phyloP scores from a whole-genome alignment of 1,284 basidiomycete species.

The Xerocomus cyaneibrunnescens region DNA sequence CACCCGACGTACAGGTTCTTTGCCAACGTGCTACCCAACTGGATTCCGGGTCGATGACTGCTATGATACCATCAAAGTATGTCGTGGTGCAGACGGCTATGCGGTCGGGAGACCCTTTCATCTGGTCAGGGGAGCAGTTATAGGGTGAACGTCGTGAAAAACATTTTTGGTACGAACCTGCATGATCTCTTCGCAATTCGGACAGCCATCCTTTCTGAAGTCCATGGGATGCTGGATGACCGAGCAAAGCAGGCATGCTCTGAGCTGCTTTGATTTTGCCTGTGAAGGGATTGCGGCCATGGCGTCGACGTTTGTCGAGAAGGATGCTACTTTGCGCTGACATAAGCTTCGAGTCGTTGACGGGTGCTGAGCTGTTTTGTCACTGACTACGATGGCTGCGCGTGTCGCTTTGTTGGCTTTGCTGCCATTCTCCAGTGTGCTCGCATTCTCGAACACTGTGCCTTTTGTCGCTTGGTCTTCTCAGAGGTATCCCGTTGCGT shows the following conservation, averaged over 20 bases:
- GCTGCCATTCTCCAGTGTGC: constrained; percentile 40
- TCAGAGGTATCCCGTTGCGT: constrained; percentile 41
- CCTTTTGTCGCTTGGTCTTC: constrained; percentile 74
- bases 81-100: constrained; percentile 91
- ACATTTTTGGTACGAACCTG: constrained; percentile 55
- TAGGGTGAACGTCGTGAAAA: background rate
- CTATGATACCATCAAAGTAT: constrained; percentile 91
- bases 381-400: constrained; percentile 20
- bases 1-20: constrained; percentile 66
- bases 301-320: constrained; percentile 3
- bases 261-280: constrained; percentile 68
- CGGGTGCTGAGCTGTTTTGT: background rate
- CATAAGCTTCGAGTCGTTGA: background rate
- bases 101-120: constrained; percentile 85
- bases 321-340: background rate
- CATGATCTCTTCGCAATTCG: constrained; percentile 95
- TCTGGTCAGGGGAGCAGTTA: constrained; percentile 46
- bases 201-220: constrained; percentile 86
- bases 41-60: constrained; percentile 83
- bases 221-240: constrained; percentile 84
- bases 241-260: constrained; percentile 92
- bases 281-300: constrained; percentile 56
- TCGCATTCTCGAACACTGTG: constrained; percentile 57
- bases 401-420: constrained; percentile 36
- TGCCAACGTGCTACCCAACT: constrained; percentile 98